Evolutionary conservation across 805 yeast species (phyloP), one percentile per base, ranked within the genome.

Genomic region (Blastobotrys peoriensis): DNA sequence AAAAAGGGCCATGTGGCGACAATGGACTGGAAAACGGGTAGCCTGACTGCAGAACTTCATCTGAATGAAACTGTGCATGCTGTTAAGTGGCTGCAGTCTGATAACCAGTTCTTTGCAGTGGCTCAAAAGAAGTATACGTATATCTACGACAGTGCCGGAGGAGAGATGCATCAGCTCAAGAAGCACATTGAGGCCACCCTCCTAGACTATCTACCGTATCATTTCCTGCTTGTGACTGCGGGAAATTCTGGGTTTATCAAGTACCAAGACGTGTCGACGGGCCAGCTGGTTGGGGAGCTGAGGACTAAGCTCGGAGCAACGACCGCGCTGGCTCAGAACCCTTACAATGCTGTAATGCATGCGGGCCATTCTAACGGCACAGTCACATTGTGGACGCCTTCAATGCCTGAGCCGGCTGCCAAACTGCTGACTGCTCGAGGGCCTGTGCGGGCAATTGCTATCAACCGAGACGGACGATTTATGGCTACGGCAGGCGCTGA

Each of bases 221-320:
- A 93, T 66, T 89, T 82, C 57, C 68, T 93, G 33, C 71, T 93
- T 39, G 88, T 82, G 1, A 78, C 96, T 0, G 87, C 95, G 1
- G 98, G 98, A 35, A 80, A 84, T 55, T 78, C 95, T 2, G 96
- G 96, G 4, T 84, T 74, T 64, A 71, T 93, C 49, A 86, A 85
- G 65, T 93, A 86, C 64, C 98, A 93, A 59, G 98, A 93, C 65
- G 94, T 89, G 2, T 83, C 96, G 2, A 93, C 98, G 0, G 98
- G 98, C 49, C 76, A 73, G 38, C 67, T 87, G 27, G 93, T 89
- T 1, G 73, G 87, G 36, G 98, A 93, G 62, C 68, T 80, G 23
- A 75, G 89, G 60, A 88, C 97, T 5, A 87, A 84, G 62, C 65
- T 86, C 51, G 98, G 98, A 1, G 95, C 98, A 16, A 84, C 96